Conservation (phyloP, 257 asterid species). For the Penstemon barbatus region DNA sequence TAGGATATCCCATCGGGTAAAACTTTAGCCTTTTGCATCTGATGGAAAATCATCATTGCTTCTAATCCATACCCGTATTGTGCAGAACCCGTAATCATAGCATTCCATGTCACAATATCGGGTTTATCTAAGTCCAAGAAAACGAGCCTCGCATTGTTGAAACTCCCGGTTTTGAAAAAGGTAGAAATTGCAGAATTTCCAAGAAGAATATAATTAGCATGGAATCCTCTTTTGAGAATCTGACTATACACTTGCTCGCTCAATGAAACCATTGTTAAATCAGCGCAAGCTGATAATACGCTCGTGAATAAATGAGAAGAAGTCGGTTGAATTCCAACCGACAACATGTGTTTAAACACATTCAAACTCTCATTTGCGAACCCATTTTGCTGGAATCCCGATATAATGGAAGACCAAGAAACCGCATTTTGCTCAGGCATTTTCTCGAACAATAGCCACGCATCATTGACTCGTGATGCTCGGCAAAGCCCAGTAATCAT, state of each 20-base stretch:
- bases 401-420: slow-evolving; percentile 55
- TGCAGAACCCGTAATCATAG: slow-evolving; percentile 49
- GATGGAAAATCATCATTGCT: slow-evolving; percentile 43
- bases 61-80: slow-evolving; percentile 46
- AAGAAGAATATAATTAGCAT: slow-evolving; percentile 24
- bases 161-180: slow-evolving; percentile 49
- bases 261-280: slow-evolving; percentile 33
- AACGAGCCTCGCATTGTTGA: slow-evolving; percentile 34
- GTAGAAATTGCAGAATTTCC: slow-evolving; percentile 40
- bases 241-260: slow-evolving; percentile 36
- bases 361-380: slow-evolving; percentile 42
- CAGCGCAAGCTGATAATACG: slow-evolving; percentile 39
- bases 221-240: slow-evolving; percentile 34
- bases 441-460: slow-evolving; percentile 37
- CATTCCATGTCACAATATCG: slow-evolving; percentile 51
- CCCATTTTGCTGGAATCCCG: slow-evolving; percentile 56
- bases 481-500: slow-evolving; percentile 44
- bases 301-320: slow-evolving; percentile 45
- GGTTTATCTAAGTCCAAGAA: slow-evolving; percentile 37
- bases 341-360: slow-evolving; percentile 35
- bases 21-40: slow-evolving; percentile 39
- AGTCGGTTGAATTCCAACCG: slow-evolving; percentile 35
- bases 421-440: slow-evolving; percentile 41
- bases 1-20: slow-evolving; percentile 49
- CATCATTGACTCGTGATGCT: slow-evolving; percentile 36